phyloP scores from a whole-genome alignment of 257 asterid species.

The Nicotiana sylvestris region DNA sequence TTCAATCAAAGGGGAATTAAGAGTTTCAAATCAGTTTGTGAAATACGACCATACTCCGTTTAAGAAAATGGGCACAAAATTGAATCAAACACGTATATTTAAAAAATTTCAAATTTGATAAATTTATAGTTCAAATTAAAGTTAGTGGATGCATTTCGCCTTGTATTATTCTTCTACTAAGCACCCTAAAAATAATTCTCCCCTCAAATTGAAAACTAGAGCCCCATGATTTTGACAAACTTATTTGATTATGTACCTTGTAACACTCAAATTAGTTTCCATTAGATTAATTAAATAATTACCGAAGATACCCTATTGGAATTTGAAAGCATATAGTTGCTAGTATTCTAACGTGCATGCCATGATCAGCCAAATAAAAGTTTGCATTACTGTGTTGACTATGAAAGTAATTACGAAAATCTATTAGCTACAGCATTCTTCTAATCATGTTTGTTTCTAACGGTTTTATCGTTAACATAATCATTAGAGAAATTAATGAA shows the following conservation, averaged over 20 bases:
- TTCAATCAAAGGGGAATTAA: neutral
- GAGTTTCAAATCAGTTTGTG: neutral
- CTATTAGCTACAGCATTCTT: neutral
- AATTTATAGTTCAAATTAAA: neutral
- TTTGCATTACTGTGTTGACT: too few species aligned
- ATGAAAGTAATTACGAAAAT: neutral
- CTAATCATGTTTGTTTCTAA: neutral
- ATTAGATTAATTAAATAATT: neutral
- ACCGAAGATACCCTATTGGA: neutral
- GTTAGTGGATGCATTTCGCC: neutral
- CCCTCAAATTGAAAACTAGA: neutral
- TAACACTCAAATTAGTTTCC: too few species aligned
- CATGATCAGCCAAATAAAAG: neutral
- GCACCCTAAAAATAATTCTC: too few species aligned
- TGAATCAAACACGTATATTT: too few species aligned
- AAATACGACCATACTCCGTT: neutral
- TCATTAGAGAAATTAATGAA: neutral
- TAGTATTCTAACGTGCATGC: neutral
- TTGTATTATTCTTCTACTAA: too few species aligned
- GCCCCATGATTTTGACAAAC: neutral
- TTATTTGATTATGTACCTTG: neutral
- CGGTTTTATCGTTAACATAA: conserved; percentile 1
- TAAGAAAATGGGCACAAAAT: too few species aligned
- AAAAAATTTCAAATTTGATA: too few species aligned
- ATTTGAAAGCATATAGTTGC: neutral